Conservation (phyloP, 768 basidiomycete genomes). For the Mycena vulgaris region DNA sequence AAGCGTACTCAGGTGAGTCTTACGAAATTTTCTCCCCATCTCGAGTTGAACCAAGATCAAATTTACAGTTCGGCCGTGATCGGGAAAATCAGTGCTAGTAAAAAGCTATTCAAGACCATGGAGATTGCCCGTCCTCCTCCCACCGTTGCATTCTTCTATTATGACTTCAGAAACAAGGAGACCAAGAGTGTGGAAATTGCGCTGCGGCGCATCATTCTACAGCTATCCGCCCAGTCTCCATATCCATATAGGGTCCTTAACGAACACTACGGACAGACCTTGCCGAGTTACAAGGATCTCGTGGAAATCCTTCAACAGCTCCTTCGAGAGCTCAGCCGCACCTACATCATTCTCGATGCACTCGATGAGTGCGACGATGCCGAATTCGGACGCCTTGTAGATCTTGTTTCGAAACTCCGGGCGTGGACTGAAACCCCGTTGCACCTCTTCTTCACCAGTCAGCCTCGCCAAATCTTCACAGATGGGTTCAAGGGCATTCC, state of each 20-base stretch:
- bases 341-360: background rate
- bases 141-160: constrained; percentile 22
- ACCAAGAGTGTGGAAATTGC: constrained; percentile 2
- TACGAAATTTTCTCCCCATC: background rate
- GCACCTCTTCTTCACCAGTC: constrained; percentile 17
- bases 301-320: background rate
- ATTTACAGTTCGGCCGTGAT: constrained; percentile 2
- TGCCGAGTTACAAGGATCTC: constrained; percentile 4
- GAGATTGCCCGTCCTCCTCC: background rate
- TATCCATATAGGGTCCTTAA: background rate
- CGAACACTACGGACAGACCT: constrained; percentile 6
- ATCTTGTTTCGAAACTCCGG: background rate
- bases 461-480: background rate
- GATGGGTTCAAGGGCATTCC: background rate
- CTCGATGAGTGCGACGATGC: background rate
- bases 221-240: constrained; percentile 11
- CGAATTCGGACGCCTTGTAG: background rate
- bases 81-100: background rate
- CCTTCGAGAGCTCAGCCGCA: background rate
- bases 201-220: constrained; percentile 7
- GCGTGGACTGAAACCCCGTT: background rate
- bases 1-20: background rate
- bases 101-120: background rate
- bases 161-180: constrained; percentile 3
- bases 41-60: background rate